Percentiles rank a stretch among this genome's conserved stretches.
phyloP scores from a whole-genome alignment of 345 rosid species.

The Eucalyptus sideroxylon region DNA sequence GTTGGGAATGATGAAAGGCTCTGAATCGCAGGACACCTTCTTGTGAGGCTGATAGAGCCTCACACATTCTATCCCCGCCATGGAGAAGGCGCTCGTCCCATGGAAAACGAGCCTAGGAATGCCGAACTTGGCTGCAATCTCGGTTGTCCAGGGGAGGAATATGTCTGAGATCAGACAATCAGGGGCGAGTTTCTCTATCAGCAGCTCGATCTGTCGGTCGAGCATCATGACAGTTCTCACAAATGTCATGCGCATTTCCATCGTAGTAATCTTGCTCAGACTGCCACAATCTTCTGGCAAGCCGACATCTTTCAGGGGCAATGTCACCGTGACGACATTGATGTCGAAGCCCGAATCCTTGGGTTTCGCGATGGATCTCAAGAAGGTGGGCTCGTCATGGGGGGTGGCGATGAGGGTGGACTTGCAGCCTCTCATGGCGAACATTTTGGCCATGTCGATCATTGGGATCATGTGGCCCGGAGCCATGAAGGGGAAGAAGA shows the following conservation, averaged over 20 bases:
- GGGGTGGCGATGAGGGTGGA: slow-evolving; percentile 21
- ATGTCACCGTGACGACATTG: not conserved
- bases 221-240: not conserved
- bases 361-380: not conserved
- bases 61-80: not conserved
- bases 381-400: not conserved
- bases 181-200: slow-evolving; percentile 1
- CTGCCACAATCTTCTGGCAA: not conserved
- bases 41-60: not conserved
- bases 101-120: slow-evolving; percentile 24
- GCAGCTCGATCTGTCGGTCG: slow-evolving; percentile 8
- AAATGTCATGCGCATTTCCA: not conserved
- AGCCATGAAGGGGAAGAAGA: slow-evolving; percentile 28
- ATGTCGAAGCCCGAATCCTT: slow-evolving; percentile 1
- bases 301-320: slow-evolving; percentile 5
- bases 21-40: slow-evolving; percentile 10
- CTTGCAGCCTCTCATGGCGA: slow-evolving; percentile 13
- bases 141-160: slow-evolving; percentile 17
- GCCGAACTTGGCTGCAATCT: slow-evolving; percentile 3
- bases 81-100: not conserved
- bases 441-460: slow-evolving; percentile 25
- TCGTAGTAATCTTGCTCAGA: not conserved
- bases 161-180: slow-evolving; percentile 13
- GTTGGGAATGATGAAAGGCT: slow-evolving; percentile 9
- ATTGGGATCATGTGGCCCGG: slow-evolving; percentile 22